Evolutionary conservation across 1,284 basidiomycete species (phyloP).

Genomic region (Vanrija pseudolonga): DNA sequence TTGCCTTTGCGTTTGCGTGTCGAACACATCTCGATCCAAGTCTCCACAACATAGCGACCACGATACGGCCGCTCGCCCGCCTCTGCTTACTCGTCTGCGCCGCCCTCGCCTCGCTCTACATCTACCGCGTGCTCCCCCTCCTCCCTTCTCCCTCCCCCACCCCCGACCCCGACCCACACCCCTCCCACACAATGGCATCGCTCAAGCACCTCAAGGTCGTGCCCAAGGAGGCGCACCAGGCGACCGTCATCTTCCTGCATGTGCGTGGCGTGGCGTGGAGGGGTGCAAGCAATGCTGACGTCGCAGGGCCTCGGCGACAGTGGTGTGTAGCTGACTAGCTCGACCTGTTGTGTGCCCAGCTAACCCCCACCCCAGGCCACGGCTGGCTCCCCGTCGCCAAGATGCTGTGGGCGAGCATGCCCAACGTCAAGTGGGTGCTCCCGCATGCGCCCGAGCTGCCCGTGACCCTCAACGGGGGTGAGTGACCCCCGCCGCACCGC

Average conservation of each 20-base stretch:
- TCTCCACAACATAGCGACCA: background rate
- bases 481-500: constrained; percentile 3
- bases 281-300: constrained; percentile 2
- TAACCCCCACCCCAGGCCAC: constrained; percentile 50
- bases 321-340: constrained; percentile 18
- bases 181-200: constrained; percentile 17
- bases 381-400: constrained; percentile 76
- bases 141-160: background rate
- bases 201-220: constrained; percentile 45
- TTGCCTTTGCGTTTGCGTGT: too few relatives aligned
- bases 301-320: constrained; percentile 42
- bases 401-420: constrained; percentile 58
- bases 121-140: background rate
- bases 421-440: constrained; percentile 77
- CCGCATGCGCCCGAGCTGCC: constrained; percentile 64
- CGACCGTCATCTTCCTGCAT: constrained; percentile 84
- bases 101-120: background rate
- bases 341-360: background rate
- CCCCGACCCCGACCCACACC: background rate
- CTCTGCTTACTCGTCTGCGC: background rate
- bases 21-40: too few relatives aligned
- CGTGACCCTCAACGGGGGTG: constrained; percentile 47
- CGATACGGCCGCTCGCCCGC: background rate
- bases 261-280: constrained; percentile 54
- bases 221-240: constrained; percentile 60